These are phyloP conservation scores for Pulveroboletus sp. DNA, from an alignment of 768 basidiomycete genomes.

Conservation along the genomic window DNA sequence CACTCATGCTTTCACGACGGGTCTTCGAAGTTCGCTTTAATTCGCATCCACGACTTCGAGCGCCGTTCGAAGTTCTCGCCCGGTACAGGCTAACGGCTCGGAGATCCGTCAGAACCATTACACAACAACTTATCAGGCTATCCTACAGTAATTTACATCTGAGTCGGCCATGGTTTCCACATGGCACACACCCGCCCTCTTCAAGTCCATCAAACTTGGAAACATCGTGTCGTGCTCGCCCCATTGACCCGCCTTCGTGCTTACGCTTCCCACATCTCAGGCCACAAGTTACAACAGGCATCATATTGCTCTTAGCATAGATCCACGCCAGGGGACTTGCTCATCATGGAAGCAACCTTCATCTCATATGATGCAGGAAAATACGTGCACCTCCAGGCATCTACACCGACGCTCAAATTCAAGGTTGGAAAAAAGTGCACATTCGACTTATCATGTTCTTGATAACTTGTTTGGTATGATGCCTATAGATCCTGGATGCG, in stretches of 20 bases:
- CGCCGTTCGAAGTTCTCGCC: no score
- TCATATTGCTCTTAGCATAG: constrained; percentile 50
- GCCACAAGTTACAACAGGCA: constrained; percentile 33
- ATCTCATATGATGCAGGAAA: constrained; percentile 50
- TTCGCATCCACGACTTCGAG: no score
- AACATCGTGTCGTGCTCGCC: constrained; percentile 52
- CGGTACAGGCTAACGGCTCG: no score
- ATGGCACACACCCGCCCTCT: constrained; percentile 30
- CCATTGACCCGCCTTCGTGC: constrained; percentile 50
- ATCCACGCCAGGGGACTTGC: constrained; percentile 40
- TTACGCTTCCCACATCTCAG: constrained; percentile 32
- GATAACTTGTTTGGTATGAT: neutral
- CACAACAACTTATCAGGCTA: no score
- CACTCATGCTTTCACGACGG: no score
- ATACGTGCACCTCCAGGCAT: constrained; percentile 31
- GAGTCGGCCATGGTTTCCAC: neutral
- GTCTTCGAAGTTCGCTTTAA: no score
- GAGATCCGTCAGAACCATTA: no score
- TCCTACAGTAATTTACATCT: no score
- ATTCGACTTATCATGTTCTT: no score
- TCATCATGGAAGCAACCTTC: constrained; percentile 56
- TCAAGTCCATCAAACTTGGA: constrained; percentile 46
- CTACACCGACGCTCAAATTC: constrained; percentile 44
- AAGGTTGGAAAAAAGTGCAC: constrained; percentile 44
- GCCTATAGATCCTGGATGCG: constrained; percentile 46